Percentiles rank a stretch among this genome's conserved stretches.
Evolutionary conservation across 176 grass and related monocot species (phyloP).

Genomic region (Bromus sterilis): DNA sequence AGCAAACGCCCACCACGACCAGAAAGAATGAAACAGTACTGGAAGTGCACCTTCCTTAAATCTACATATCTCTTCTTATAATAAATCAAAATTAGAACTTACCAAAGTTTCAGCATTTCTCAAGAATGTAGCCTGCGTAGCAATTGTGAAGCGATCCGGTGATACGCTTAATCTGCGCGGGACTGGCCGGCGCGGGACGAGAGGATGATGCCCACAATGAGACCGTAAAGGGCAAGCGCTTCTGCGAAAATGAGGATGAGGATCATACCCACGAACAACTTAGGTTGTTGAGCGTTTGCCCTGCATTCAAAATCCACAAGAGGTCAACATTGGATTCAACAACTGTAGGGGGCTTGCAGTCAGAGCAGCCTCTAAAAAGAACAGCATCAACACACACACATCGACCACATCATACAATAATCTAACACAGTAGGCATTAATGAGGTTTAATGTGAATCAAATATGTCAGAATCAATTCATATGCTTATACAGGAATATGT

Average conservation of each 20-base stretch:
- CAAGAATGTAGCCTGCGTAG: constrained; percentile 13
- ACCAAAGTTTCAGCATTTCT: constrained; percentile 15
- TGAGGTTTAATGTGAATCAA: background rate
- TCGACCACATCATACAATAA: background rate
- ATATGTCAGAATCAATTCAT: background rate
- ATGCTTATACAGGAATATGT: background rate
- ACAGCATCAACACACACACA: background rate
- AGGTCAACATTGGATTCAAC: background rate
- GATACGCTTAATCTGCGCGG: constrained; percentile 40
- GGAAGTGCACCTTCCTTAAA: constrained; percentile 24
- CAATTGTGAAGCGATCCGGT: background rate
- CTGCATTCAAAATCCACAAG: constrained; percentile 2
- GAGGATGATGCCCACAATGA: constrained; percentile 70
- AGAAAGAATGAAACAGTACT: constrained; percentile 15
- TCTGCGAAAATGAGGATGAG: constrained; percentile 77
- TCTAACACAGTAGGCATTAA: background rate
- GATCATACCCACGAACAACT: constrained; percentile 67
- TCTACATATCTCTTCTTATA: constrained; percentile 17
- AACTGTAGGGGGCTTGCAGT: background rate
- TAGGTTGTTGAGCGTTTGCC: constrained; percentile 67
- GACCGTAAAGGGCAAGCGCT: constrained; percentile 57
- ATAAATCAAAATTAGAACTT: constrained; percentile 39
- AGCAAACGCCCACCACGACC: constrained; percentile 7
- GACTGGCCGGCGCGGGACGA: constrained; percentile 74
- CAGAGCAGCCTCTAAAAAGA: background rate